Percentiles rank a stretch among this genome's conserved stretches.
Evolutionary conservation across 495 filamentous ascomycete species (phyloP).

Genomic region (Trichoderma parareesei): DNA sequence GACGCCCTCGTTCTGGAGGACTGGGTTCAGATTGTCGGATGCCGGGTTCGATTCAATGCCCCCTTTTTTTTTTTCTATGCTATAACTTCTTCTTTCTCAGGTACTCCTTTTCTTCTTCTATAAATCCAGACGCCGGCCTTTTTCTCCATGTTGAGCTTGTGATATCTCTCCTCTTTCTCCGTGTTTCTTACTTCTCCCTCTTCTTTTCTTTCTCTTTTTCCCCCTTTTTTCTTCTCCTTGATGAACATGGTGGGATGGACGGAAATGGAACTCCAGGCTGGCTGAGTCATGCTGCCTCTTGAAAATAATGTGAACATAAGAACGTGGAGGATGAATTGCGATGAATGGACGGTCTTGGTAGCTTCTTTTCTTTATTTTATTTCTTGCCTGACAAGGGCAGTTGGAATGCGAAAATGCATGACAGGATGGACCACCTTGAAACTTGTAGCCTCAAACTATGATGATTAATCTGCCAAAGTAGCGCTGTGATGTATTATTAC

Average conservation of each 20-base stretch:
- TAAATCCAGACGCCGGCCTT: background rate
- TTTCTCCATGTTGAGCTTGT: background rate
- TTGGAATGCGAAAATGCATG: background rate
- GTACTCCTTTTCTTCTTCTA: too few species aligned
- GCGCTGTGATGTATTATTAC: too few species aligned
- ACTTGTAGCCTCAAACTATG: too few species aligned
- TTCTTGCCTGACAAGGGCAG: background rate
- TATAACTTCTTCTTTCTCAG: background rate
- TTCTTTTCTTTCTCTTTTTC: background rate
- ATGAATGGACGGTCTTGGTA: background rate
- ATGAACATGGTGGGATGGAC: constrained; percentile 3
- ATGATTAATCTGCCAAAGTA: too few species aligned
- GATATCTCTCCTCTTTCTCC: background rate
- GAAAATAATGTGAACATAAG: constrained; percentile 1
- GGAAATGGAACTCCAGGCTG: background rate
- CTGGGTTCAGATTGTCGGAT: too few species aligned
- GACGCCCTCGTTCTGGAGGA: too few species aligned
- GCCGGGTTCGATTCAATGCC: too few species aligned
- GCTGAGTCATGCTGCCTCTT: background rate
- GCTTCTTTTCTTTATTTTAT: background rate
- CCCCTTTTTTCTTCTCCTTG: background rate
- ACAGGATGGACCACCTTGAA: background rate
- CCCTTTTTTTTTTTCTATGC: background rate
- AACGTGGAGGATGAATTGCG: background rate
- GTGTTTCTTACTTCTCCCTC: background rate